Evolutionary conservation across 1,139 yeast genomes (phyloP), one percentile per base, ranked within the genome.

Genomic region (Protomyces macrosporus): DNA sequence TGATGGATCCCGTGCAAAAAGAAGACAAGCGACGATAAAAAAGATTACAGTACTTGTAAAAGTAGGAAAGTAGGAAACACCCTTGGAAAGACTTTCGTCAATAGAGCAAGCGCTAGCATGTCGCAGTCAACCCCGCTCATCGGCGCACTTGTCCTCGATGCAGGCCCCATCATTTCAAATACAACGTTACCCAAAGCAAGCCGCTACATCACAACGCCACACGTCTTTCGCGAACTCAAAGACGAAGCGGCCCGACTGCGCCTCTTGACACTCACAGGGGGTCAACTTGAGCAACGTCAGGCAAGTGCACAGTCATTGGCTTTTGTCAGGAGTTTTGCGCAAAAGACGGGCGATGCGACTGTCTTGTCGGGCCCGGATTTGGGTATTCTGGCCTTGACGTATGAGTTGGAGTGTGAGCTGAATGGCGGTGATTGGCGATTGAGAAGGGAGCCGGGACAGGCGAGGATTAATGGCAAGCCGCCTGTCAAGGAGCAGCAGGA

Each of bases 341-440:
- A 83, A 71, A 77, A 87, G 64, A 91, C 98, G 0, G 98, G 99
- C 72, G 99, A 95, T 77, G 87, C 80, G 69, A 79, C 88, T 2
- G 98, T 93, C 3, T 80, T 95, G 67, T 89, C 97, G 68, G 82
- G 85, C 12, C 91, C 95, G 68, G 99, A 93, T 86, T 78, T 95
- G 55, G 97, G 90, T 72, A 86, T 95, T 65, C 81, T 95, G 67
- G 98, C 99, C 0, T 79, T 93, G 70, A 85, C 97, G 1, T 90
- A 90, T 73, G 97, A 93, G 73, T 75, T 95, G 60, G 97, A 91
- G 69, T 79, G 80, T 55, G 93, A 89, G 72, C 71, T 80, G 64
- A 86, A 86, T 70, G 78, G 81, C 37, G 95, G 95, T 14, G 85
- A 83, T 64, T 79, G 84, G 81, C 80, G 87, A 71, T 77, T 89